A percentile compares a stretch with the other conserved stretches of the same genome.
Evolutionary conservation across 192 early-diverging fungal species (phyloP).

Genomic region (Podila epigama): DNA sequence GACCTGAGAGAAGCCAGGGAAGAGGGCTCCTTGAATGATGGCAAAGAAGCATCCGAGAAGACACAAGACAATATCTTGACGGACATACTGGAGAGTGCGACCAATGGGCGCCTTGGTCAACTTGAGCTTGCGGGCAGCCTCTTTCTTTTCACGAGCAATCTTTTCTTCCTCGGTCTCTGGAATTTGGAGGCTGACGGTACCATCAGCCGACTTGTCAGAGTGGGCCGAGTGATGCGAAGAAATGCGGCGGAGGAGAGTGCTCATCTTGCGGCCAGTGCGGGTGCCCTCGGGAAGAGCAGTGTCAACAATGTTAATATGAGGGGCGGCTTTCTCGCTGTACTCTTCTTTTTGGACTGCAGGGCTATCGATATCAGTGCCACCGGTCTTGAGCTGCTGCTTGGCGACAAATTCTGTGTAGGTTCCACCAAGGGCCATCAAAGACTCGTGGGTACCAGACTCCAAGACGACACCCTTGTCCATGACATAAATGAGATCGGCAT

Average conservation of each 20-base stretch:
- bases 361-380: conserved; percentile 35
- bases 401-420: conserved; percentile 70
- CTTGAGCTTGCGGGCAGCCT: conserved; percentile 31
- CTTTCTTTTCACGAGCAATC: conserved; percentile 29
- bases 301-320: conserved; percentile 29
- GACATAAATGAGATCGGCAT: conserved; percentile 90
- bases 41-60: conserved; percentile 60
- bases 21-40: conserved; percentile 66
- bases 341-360: no score
- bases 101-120: conserved; percentile 38
- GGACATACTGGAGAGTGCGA: conserved; percentile 20
- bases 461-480: conserved; percentile 74
- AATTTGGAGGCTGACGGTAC: conserved; percentile 8
- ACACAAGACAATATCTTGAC: conserved; percentile 18
- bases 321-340: not conserved
- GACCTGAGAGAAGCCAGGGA: conserved; percentile 76
- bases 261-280: conserved; percentile 30
- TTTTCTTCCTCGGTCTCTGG: conserved; percentile 18
- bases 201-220: conserved; percentile 33
- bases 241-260: conserved; percentile 31
- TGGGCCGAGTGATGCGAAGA: conserved; percentile 36
- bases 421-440: conserved; percentile 70
- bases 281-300: conserved; percentile 11
- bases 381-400: conserved; percentile 68
- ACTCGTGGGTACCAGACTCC: conserved; percentile 81